Evolutionary conservation across 2,329 filamentous ascomycete genomes (phyloP).

Genomic region (Hymenoscyphus scutula): DNA sequence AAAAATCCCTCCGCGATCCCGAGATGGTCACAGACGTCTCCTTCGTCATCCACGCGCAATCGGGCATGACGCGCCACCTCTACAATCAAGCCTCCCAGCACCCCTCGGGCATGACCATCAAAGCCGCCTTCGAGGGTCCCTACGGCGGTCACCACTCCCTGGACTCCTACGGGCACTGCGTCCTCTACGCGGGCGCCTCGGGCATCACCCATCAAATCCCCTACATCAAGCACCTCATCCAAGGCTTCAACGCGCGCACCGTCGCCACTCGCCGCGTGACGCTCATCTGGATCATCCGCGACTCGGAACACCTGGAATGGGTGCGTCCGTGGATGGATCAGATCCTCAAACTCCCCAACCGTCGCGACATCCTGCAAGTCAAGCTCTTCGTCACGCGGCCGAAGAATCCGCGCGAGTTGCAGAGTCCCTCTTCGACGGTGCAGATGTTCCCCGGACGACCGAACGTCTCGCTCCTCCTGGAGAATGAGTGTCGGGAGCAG

Average conservation of each 20-base stretch:
- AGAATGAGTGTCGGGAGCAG: constrained; percentile 77
- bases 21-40: constrained; percentile 56
- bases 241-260: constrained; percentile 66
- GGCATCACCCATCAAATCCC: constrained; percentile 95
- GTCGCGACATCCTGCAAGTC: constrained; percentile 79
- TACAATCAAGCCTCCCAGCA: constrained; percentile 62
- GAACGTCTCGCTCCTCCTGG: constrained; percentile 74
- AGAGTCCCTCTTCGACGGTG: constrained; percentile 73
- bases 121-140: constrained; percentile 81
- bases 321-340: constrained; percentile 79
- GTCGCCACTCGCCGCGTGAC: constrained; percentile 79
- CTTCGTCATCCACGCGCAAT: constrained; percentile 83
- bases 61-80: constrained; percentile 81
- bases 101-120: constrained; percentile 19
- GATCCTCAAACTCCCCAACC: constrained; percentile 73
- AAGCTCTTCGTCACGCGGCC: constrained; percentile 89
- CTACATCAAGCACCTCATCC: constrained; percentile 75
- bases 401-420: constrained; percentile 72
- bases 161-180: constrained; percentile 85
- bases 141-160: constrained; percentile 83
- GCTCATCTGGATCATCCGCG: constrained; percentile 90
- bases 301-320: constrained; percentile 88
- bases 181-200: constrained; percentile 88
- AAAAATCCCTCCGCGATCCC: constrained; percentile 41
- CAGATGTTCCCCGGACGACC: constrained; percentile 91